Percentiles rank a stretch among this genome's conserved stretches.
Conservation (phyloP, 2,329 filamentous ascomycete genomes). For the Aspergillus sp. region DNA sequence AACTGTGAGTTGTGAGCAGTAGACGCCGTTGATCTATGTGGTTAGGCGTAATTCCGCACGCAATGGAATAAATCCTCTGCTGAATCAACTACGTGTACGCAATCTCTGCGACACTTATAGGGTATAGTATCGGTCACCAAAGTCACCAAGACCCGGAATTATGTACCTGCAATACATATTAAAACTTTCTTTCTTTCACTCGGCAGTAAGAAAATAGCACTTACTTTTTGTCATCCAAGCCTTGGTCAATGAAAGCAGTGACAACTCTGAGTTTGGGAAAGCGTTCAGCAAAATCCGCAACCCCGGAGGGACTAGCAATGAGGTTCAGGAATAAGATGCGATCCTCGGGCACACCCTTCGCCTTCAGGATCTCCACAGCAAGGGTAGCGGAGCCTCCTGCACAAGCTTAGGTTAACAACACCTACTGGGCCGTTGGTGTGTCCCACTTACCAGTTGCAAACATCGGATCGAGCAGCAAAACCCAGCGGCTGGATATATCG, state of each 20-base stretch:
- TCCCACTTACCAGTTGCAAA: slow-evolving; percentile 78
- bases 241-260: slow-evolving; percentile 93
- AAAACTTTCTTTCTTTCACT: slow-evolving; percentile 7
- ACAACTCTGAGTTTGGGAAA: slow-evolving; percentile 90
- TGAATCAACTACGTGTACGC: background rate
- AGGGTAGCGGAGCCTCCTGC: slow-evolving; percentile 91
- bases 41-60: background rate
- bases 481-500: slow-evolving; percentile 91
- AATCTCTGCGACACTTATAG: slow-evolving; percentile 54
- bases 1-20: background rate
- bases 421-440: background rate
- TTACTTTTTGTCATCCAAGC: slow-evolving; percentile 97
- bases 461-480: slow-evolving; percentile 95
- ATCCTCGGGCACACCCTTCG: slow-evolving; percentile 88
- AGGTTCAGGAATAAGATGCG: slow-evolving; percentile 95
- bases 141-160: slow-evolving; percentile 88
- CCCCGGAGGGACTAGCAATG: slow-evolving; percentile 93
- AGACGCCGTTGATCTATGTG: background rate
- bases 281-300: slow-evolving; percentile 81
- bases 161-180: slow-evolving; percentile 69
- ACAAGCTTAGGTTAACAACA: slow-evolving; percentile 3
- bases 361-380: slow-evolving; percentile 90
- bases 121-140: slow-evolving; percentile 94
- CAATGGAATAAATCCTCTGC: background rate
- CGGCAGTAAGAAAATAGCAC: slow-evolving; percentile 32